Conservation (phyloP, 768 basidiomycete genomes). For the Tricholoma furcatifolium region DNA sequence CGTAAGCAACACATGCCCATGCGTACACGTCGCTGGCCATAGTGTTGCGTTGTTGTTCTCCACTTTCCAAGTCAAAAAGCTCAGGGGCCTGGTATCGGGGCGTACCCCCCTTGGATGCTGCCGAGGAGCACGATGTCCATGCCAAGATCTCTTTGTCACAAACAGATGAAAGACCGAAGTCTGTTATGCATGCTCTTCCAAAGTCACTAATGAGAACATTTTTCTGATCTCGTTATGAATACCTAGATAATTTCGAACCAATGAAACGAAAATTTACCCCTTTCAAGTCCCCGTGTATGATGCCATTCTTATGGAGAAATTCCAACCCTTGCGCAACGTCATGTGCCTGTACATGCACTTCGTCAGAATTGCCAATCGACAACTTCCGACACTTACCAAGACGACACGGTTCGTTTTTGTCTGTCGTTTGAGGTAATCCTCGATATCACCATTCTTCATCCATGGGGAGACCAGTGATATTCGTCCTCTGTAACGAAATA, state of each 20-base stretch:
- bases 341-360: slow-evolving; percentile 21
- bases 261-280: slow-evolving; percentile 25
- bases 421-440: neutral
- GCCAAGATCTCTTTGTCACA: slow-evolving; percentile 10
- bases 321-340: slow-evolving; percentile 31
- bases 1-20: slow-evolving; percentile 17
- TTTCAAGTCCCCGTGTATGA: slow-evolving; percentile 46
- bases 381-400: neutral
- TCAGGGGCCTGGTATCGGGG: slow-evolving; percentile 21
- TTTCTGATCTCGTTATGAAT: slow-evolving; percentile 5
- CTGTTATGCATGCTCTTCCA: slow-evolving; percentile 20
- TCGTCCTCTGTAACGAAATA: neutral
- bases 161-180: slow-evolving; percentile 22
- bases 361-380: too few species aligned
- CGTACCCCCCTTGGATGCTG: slow-evolving; percentile 9
- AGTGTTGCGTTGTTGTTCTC: slow-evolving; percentile 4
- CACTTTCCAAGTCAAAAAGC: slow-evolving; percentile 11
- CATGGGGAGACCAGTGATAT: neutral
- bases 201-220: slow-evolving; percentile 20
- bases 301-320: slow-evolving; percentile 30
- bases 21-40: slow-evolving; percentile 19
- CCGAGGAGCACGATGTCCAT: slow-evolving; percentile 10
- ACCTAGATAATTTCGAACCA: too few species aligned
- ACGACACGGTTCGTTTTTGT: neutral
- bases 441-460: slow-evolving; percentile 4